These are phyloP conservation scores for Circinella minor DNA, from an alignment of 371 early-diverging fungal species.

Conservation along the genomic window DNA sequence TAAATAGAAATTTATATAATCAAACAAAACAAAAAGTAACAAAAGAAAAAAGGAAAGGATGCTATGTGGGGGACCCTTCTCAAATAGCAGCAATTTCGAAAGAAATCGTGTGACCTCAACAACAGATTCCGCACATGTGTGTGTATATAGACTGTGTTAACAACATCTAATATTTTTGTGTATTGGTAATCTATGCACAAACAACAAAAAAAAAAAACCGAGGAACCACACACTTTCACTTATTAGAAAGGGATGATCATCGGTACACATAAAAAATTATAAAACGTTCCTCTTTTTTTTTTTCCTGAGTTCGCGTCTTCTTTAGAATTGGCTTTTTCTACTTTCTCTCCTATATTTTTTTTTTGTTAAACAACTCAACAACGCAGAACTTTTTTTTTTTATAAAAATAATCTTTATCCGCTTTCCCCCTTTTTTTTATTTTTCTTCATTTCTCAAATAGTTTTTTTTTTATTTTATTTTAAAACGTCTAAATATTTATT, in stretches of 20 bases:
- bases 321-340: neutral
- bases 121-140: constrained; percentile 1
- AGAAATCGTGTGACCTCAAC: constrained; percentile 1
- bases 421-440: neutral
- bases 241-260: constrained; percentile 1
- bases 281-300: neutral
- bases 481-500: too few species aligned
- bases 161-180: neutral
- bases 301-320: neutral
- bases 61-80: neutral
- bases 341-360: too few species aligned
- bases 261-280: neutral
- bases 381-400: too few species aligned
- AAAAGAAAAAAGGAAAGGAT: neutral
- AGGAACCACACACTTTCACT: too few species aligned
- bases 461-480: neutral
- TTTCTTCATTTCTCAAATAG: constrained; percentile 3
- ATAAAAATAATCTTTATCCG: too few species aligned
- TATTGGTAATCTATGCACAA: constrained; percentile 5
- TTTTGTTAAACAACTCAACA: too few species aligned
- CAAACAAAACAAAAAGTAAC: too few species aligned
- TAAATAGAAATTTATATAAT: too few species aligned
- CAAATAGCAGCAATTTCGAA: too few species aligned
- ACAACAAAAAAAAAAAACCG: neutral
- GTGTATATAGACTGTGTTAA: neutral